Conservation (phyloP, 2,329 filamentous ascomycete genomes). For the Chrysosporium queenslandicum region DNA sequence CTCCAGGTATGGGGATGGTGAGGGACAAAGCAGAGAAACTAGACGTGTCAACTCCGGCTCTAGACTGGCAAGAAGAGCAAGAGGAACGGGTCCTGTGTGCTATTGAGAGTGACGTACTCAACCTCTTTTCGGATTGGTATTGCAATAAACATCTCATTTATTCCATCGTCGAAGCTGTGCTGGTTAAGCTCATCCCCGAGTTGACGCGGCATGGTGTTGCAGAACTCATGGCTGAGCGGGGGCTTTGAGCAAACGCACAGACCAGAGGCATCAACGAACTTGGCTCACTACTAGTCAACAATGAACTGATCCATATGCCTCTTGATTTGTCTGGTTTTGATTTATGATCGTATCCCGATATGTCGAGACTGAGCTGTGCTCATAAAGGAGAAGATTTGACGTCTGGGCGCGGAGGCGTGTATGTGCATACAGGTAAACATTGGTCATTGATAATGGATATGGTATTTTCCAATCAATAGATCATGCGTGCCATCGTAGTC, state of each 20-base stretch:
- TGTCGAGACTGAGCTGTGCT: not conserved
- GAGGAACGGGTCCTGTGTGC: slow-evolving; percentile 46
- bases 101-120: slow-evolving; percentile 55
- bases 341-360: not conserved
- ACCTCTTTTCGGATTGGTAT: slow-evolving; percentile 69
- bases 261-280: not conserved
- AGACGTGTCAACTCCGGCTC: slow-evolving; percentile 14
- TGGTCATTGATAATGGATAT: not conserved
- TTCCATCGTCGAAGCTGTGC: slow-evolving; percentile 64
- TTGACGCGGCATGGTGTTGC: slow-evolving; percentile 59
- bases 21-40: slow-evolving; percentile 2
- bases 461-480: not conserved
- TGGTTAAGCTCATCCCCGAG: slow-evolving; percentile 79
- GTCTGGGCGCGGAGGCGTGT: not conserved
- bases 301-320: not conserved
- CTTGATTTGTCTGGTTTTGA: not conserved
- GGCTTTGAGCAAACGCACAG: slow-evolving; percentile 27
- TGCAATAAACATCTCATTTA: slow-evolving; percentile 91
- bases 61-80: slow-evolving; percentile 35
- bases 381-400: not conserved
- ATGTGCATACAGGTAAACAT: not conserved
- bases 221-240: slow-evolving; percentile 64
- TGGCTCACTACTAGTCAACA: too few species aligned
- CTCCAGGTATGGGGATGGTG: not conserved
- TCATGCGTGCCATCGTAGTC: not conserved